Evolutionary conservation across 1,284 basidiomycete genomes (phyloP).

Genomic region (Boletus calvinii): DNA sequence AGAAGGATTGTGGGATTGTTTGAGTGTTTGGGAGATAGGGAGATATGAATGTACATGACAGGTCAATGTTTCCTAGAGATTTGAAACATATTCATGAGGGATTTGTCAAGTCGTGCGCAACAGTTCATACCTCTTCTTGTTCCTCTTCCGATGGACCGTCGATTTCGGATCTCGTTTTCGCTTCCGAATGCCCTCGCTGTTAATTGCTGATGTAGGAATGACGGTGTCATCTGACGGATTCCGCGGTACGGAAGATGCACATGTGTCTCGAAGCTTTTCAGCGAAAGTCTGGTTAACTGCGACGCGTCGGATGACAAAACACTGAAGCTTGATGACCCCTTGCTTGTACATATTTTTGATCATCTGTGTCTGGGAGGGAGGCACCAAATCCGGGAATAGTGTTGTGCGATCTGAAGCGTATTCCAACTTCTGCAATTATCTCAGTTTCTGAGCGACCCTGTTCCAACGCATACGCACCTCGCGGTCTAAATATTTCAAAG

Average conservation of each 20-base stretch:
- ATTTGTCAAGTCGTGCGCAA: neutral
- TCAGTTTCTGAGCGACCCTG: constrained; percentile 1
- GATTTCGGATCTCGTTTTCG: constrained; percentile 13
- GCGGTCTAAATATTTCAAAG: constrained; percentile 11
- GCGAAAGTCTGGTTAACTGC: constrained; percentile 21
- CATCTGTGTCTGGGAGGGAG: constrained; percentile 29
- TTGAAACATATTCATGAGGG: neutral
- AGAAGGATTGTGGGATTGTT: neutral
- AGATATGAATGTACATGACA: neutral
- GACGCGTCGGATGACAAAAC: constrained; percentile 28
- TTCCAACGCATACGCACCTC: constrained; percentile 7
- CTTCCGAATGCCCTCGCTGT: constrained; percentile 7
- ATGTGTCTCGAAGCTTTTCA: constrained; percentile 11
- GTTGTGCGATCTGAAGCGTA: constrained; percentile 17
- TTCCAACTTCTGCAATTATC: constrained; percentile 17
- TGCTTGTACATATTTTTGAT: constrained; percentile 29
- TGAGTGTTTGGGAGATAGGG: neutral
- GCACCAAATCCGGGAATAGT: constrained; percentile 25
- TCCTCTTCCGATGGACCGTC: neutral
- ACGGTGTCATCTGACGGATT: neutral
- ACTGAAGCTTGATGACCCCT: constrained; percentile 31
- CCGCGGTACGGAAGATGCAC: neutral
- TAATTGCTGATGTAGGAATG: neutral
- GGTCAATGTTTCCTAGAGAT: constrained; percentile 14
- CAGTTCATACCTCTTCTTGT: constrained; percentile 17